These are phyloP conservation scores for Aspergillus olivimuriae DNA, from an alignment of 495 filamentous ascomycete species.

Conservation along the genomic window DNA sequence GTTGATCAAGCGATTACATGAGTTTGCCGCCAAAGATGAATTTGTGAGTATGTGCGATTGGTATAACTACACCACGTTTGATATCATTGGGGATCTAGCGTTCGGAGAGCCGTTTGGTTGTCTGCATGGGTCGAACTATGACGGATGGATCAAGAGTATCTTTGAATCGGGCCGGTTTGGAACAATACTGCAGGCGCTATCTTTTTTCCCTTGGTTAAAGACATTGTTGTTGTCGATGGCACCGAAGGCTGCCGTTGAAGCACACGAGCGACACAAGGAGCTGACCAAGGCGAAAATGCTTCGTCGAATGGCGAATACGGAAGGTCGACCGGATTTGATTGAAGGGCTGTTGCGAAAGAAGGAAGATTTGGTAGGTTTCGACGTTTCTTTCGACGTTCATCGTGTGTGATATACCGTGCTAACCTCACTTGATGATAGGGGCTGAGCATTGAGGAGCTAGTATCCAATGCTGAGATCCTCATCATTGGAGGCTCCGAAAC, in stretches of 20 bases:
- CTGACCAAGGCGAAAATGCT: slow-evolving; percentile 17
- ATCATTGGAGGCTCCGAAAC: slow-evolving; percentile 57
- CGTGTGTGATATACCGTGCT: too few relatives aligned
- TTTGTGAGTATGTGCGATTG: slow-evolving; percentile 43
- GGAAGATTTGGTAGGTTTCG: slow-evolving; percentile 33
- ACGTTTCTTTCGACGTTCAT: too few relatives aligned
- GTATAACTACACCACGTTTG: slow-evolving; percentile 57
- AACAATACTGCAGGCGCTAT: slow-evolving; percentile 25
- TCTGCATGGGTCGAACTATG: slow-evolving; percentile 38
- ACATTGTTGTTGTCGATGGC: slow-evolving; percentile 17
- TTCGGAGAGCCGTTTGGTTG: slow-evolving; percentile 56
- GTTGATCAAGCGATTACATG: slow-evolving; percentile 36
- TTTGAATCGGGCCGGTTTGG: slow-evolving; percentile 28
- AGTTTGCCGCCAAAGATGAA: slow-evolving; percentile 14
- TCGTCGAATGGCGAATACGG: slow-evolving; percentile 27
- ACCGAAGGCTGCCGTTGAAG: background rate
- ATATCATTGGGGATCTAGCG: slow-evolving; percentile 54
- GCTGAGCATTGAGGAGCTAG: slow-evolving; percentile 31
- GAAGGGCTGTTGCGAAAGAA: slow-evolving; percentile 43
- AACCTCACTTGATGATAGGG: slow-evolving; percentile 24
- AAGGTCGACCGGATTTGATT: slow-evolving; percentile 41
- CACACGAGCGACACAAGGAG: slow-evolving; percentile 27
- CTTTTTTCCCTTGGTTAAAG: slow-evolving; percentile 27
- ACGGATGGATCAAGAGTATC: slow-evolving; percentile 50
- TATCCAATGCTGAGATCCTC: slow-evolving; percentile 31